These are phyloP conservation scores for Annona squamosa DNA, from an alignment of 164 flowering plant genomes.

Conservation along the genomic window DNA sequence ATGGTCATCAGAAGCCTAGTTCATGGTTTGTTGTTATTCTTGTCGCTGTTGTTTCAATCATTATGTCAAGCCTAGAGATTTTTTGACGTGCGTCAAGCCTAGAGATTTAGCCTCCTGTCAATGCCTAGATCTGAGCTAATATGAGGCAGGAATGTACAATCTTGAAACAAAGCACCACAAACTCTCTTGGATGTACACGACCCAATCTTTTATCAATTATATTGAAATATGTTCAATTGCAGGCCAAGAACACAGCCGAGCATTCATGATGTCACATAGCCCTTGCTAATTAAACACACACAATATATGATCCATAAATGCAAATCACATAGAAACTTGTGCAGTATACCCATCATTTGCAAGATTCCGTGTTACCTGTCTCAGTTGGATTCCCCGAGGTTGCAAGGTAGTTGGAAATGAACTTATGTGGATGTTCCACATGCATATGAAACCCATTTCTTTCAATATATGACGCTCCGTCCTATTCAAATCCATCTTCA, in stretches of 20 bases:
- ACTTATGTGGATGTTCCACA: constrained; percentile 97
- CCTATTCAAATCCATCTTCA: constrained; percentile 71
- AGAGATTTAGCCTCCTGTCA: no score
- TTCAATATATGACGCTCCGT: constrained; percentile 52
- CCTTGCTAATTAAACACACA: not conserved
- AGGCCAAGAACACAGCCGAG: not conserved
- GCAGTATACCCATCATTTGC: constrained; percentile 84
- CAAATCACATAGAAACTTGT: not conserved
- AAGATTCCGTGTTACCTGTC: constrained; percentile 96
- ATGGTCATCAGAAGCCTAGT: no score
- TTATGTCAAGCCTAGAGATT: no score
- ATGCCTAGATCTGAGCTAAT: no score
- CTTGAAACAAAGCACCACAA: not conserved
- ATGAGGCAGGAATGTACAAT: no score
- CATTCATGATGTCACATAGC: not conserved
- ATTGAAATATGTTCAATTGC: not conserved
- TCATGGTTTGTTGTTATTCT: no score
- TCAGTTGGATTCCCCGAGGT: constrained; percentile 57
- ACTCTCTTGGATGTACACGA: not conserved
- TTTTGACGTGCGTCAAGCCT: no score
- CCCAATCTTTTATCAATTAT: not conserved
- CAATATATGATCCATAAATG: not conserved
- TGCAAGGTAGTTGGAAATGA: constrained; percentile 85
- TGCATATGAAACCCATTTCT: constrained; percentile 99
- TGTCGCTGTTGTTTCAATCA: no score